phyloP scores from a whole-genome alignment of 2,329 filamentous ascomycete species.

The Graphilbum ipis-grandicollis region DNA sequence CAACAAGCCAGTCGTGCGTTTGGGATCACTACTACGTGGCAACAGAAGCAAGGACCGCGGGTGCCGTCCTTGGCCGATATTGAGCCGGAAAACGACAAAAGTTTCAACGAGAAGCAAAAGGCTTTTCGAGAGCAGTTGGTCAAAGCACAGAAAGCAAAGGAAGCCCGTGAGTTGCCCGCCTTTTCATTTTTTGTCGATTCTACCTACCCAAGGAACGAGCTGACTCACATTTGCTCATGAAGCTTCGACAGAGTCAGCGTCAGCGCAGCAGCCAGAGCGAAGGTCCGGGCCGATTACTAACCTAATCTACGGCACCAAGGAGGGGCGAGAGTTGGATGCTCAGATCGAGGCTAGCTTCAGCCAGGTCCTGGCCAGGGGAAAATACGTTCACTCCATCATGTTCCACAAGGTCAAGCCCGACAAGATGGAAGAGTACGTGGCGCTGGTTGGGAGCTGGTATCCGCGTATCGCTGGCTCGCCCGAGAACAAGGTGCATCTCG shows the following conservation, averaged over 20 bases:
- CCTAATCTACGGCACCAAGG: slow-evolving; percentile 92
- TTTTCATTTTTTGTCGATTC: slow-evolving; percentile 3
- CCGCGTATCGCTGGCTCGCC: slow-evolving; percentile 69
- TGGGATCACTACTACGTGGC: slow-evolving; percentile 32
- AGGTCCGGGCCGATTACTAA: slow-evolving; percentile 61
- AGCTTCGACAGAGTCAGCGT: slow-evolving; percentile 38
- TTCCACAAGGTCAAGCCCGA: slow-evolving; percentile 93
- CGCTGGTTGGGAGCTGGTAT: slow-evolving; percentile 82
- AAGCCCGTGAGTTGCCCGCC: slow-evolving; percentile 55
- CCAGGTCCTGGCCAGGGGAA: slow-evolving; percentile 83
- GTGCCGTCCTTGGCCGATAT: slow-evolving; percentile 78
- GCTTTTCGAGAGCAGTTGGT: slow-evolving; percentile 71
- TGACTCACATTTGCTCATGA: slow-evolving; percentile 44
- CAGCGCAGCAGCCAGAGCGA: slow-evolving; percentile 39
- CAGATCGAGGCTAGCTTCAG: slow-evolving; percentile 95
- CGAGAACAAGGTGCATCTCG: slow-evolving; percentile 87
- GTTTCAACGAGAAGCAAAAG: slow-evolving; percentile 72
- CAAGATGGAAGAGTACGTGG: slow-evolving; percentile 85
- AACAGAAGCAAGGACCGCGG: slow-evolving; percentile 17
- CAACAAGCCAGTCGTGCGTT: slow-evolving; percentile 37
- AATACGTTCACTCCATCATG: slow-evolving; percentile 96
- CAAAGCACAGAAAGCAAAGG: slow-evolving; percentile 61
- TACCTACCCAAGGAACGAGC: slow-evolving; percentile 34
- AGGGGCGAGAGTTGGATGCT: slow-evolving; percentile 82
- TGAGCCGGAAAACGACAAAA: slow-evolving; percentile 48